Evolutionary conservation across 208 protist genomes (phyloP), one percentile per base, ranked within the genome.

Genomic region (Leishmania turanica): DNA sequence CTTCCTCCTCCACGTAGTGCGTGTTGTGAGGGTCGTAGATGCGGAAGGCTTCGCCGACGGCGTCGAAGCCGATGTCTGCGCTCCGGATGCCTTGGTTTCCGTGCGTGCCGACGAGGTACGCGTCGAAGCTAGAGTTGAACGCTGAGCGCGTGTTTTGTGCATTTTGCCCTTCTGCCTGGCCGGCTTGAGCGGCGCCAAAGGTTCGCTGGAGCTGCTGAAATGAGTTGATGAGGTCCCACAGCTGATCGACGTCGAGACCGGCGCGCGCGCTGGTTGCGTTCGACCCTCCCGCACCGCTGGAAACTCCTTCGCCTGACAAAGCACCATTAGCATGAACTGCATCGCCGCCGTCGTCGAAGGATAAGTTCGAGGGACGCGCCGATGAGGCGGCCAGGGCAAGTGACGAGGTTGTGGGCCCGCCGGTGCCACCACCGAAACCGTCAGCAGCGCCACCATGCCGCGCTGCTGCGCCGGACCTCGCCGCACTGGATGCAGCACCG

Each of bases 11-110:
- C 45, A 98, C 89, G 74, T 84, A 94, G 53, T 94, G 93, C n/a
- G 90, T 89, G 66, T 93, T 90, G 42, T 92, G 78, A 6, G 96
- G 96, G 86, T 98, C 97, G 82, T 98, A 99, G 51, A 99, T 91
- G 9, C 90, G 85, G 75, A 98, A 98, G 1, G 96, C 94, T 83
- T 98, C 93, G 17, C 75, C 75, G 27, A 98, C 88, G 9, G 95
- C 91, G 54, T 97, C 95, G 82, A 97, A 97, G 24, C 76, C 77
- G 62, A 77, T 51, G 37, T 83, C 70, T 27, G 47, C 74, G 24
- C 8, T 19, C 31, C 34, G 54, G 37, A 42, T 47, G 53, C 71
- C 51, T 34, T 17, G 51, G 27, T 62, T 40, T 4, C 66, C 40
- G 17, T 76, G 80, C 3, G 72, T 31, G 62, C 71, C 69, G 19